A percentile compares a stretch with the other conserved stretches of the same genome.
These are phyloP conservation scores for Cenococcum geophilum DNA, from an alignment of 495 filamentous ascomycete species.

Conservation along the genomic window DNA sequence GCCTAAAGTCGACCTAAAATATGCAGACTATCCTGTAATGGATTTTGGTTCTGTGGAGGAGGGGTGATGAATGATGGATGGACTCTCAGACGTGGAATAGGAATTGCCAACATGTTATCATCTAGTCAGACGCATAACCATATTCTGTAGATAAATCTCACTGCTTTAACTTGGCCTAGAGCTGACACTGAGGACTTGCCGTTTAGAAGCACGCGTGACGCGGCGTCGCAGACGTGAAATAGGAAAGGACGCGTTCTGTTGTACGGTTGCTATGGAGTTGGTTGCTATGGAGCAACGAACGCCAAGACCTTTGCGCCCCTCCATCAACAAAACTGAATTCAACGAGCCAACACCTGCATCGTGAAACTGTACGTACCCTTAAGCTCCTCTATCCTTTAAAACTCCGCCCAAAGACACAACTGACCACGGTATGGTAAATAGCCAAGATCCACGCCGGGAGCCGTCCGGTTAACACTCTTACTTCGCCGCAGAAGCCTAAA, in stretches of 20 bases:
- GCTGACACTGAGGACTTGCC: not conserved
- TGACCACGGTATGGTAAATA: constrained; percentile 15
- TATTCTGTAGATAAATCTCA: not conserved
- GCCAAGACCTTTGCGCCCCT: not conserved
- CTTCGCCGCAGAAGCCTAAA: constrained; percentile 31
- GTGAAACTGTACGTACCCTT: not conserved
- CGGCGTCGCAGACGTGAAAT: not conserved
- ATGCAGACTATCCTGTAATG: too few species aligned
- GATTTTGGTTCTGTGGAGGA: too few species aligned
- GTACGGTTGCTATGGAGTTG: not conserved
- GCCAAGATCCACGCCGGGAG: constrained; percentile 20
- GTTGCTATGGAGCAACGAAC: not conserved
- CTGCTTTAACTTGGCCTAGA: not conserved
- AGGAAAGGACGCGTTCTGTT: not conserved
- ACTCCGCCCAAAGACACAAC: not conserved
- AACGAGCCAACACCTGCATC: not conserved
- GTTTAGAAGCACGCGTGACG: not conserved
- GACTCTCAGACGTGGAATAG: too few species aligned
- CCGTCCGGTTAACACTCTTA: constrained; percentile 32
- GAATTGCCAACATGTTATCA: too few species aligned
- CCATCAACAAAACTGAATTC: not conserved
- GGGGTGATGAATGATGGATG: too few species aligned
- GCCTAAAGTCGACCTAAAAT: not conserved
- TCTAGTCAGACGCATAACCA: too few species aligned
- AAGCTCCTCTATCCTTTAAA: not conserved